Conservation (phyloP, 2,329 filamentous ascomycete species). For the Chrysosporium keratinophilum region DNA sequence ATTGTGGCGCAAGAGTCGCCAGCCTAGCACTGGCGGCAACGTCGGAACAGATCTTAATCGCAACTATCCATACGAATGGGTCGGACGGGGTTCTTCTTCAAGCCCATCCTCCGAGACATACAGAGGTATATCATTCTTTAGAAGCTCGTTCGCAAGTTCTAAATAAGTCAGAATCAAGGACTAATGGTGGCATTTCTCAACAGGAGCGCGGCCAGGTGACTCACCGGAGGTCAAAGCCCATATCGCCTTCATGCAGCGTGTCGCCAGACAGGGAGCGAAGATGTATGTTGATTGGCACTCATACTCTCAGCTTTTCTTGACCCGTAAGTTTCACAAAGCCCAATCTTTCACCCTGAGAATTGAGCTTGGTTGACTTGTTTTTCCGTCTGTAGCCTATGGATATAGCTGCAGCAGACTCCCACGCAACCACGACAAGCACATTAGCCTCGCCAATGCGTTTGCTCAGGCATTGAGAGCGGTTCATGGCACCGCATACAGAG, state of each 20-base stretch:
- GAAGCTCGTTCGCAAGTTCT: background rate
- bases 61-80: slow-evolving; percentile 48
- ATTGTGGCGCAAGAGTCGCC: slow-evolving; percentile 55
- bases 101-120: slow-evolving; percentile 45
- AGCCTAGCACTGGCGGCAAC: slow-evolving; percentile 33
- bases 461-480: slow-evolving; percentile 47
- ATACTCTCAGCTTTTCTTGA: slow-evolving; percentile 50
- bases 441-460: slow-evolving; percentile 40
- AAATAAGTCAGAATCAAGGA: too few relatives aligned
- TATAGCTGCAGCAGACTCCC: slow-evolving; percentile 45
- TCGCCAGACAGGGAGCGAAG: slow-evolving; percentile 44
- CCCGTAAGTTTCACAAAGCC: slow-evolving; percentile 19
- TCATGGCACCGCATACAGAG: slow-evolving; percentile 36
- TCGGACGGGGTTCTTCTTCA: slow-evolving; percentile 39
- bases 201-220: slow-evolving; percentile 36
- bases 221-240: slow-evolving; percentile 46
- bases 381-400: slow-evolving; percentile 39
- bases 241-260: slow-evolving; percentile 37
- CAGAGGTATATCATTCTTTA: slow-evolving; percentile 19
- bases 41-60: slow-evolving; percentile 49
- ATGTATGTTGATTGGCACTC: slow-evolving; percentile 57
- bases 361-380: background rate
- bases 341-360: background rate
- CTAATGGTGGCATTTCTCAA: background rate
- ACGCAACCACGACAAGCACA: slow-evolving; percentile 41